Evolutionary conservation across 2,329 filamentous ascomycete species (phyloP), one percentile per base, ranked within the genome.

Genomic region (Curvularia hawaiiensis): DNA sequence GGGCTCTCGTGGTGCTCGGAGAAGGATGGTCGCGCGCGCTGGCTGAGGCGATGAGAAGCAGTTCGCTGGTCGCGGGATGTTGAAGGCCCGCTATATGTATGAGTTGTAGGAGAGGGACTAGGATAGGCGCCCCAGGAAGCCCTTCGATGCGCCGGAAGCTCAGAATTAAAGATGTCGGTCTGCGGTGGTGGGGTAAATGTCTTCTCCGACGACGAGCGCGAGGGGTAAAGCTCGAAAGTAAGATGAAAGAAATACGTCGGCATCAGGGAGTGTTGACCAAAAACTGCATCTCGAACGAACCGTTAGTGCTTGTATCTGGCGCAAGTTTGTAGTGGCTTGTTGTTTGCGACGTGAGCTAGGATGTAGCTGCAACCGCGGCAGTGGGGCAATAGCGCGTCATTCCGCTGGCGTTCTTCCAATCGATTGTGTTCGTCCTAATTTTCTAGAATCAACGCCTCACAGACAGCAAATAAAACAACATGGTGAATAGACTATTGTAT

Each of bases 191-290:
- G 80, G 33, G 76, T 56, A 63, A 74, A 82, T n/a, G 63, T 67
- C 24, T 68, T 61, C 28, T 68, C 58, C 8, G 71, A 62, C n/a
- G 67, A 64, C 11, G 69, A 70, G 67, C 72, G 71, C 44, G 68
- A 77, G 61, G 79, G 72, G 66, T 85, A 81, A 18, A 88, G 75
- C 80, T 88, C 85, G 65, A 88, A 79, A 62, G 79, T 79, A 57
- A 89, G 72, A 67, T 88, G 85, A 68, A 86, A 89, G 73, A 87
- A 88, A 73, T 86, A 88, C 50, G 83, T 81, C 72, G 83, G 83
- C 84, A 86, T 86, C 64, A 79, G 67, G 63, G 57, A 20, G 24
- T 40, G 14, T 22, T 51, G 24, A 14, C 2, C 5, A n/a, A 31
- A 22, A 40, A 31, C 35, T 43, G 52, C 66, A 71, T 70, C n/a